Percentiles rank a stretch among this genome's conserved stretches.
These are phyloP conservation scores for Aspergillus sp. DNA, from an alignment of 2,329 filamentous ascomycete genomes.

Conservation along the genomic window DNA sequence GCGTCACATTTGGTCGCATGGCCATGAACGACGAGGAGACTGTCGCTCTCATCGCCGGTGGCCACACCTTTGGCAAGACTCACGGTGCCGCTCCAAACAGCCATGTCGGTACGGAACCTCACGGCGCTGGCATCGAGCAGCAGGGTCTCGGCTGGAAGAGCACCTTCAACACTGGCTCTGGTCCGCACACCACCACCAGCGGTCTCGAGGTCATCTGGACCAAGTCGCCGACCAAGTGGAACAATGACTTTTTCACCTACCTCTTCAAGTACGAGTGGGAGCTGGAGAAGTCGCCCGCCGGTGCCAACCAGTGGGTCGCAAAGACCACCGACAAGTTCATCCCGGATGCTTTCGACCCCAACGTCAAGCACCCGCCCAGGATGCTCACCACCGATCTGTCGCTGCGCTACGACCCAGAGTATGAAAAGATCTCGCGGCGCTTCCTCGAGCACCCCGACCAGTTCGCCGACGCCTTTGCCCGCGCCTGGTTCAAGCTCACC, in stretches of 20 bases:
- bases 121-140: slow-evolving; percentile 64
- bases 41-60: slow-evolving; percentile 76
- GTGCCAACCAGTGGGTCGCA: slow-evolving; percentile 77
- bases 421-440: slow-evolving; percentile 75
- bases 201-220: slow-evolving; percentile 83
- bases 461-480: slow-evolving; percentile 70
- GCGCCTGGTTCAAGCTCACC: slow-evolving; percentile 82
- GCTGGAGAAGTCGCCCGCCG: slow-evolving; percentile 73
- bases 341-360: slow-evolving; percentile 71
- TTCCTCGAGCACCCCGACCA: slow-evolving; percentile 72
- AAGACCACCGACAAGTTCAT: slow-evolving; percentile 70
- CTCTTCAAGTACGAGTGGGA: slow-evolving; percentile 81
- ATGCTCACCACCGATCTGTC: slow-evolving; percentile 79
- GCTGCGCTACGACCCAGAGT: slow-evolving; percentile 71
- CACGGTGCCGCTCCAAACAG: slow-evolving; percentile 71
- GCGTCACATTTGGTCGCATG: slow-evolving; percentile 76
- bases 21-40: slow-evolving; percentile 85
- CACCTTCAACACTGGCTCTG: slow-evolving; percentile 67
- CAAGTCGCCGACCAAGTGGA: slow-evolving; percentile 75
- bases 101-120: slow-evolving; percentile 70
- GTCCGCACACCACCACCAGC: slow-evolving; percentile 73
- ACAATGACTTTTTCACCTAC: slow-evolving; percentile 74
- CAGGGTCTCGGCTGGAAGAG: slow-evolving; percentile 77
- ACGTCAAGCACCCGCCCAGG: slow-evolving; percentile 73
- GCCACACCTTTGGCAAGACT: slow-evolving; percentile 80